These are phyloP conservation scores for Moringa oleifera DNA, from an alignment of 345 rosid genomes.

Conservation along the genomic window DNA sequence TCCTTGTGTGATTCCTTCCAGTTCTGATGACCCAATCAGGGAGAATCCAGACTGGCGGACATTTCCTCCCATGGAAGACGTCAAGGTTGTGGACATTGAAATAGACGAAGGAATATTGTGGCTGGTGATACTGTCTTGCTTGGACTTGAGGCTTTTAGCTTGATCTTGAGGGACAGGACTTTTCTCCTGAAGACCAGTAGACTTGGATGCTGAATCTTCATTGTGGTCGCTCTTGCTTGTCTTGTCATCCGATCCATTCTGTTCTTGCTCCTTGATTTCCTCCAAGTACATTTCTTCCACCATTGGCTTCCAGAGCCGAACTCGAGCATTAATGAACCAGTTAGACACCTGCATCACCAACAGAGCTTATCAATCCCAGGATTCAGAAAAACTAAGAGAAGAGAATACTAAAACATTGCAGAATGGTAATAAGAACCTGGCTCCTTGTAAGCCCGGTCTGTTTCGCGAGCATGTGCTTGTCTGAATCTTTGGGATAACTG, in stretches of 20 bases:
- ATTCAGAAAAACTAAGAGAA: not conserved
- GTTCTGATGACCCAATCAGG: slow-evolving; percentile 57
- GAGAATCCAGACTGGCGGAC: slow-evolving; percentile 50
- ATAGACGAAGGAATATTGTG: slow-evolving; percentile 31
- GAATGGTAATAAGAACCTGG: slow-evolving; percentile 41
- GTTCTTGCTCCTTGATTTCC: slow-evolving; percentile 78
- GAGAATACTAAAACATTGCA: not conserved
- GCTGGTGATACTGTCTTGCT: slow-evolving; percentile 25
- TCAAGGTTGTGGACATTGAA: slow-evolving; percentile 41
- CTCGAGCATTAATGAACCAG: slow-evolving; percentile 99
- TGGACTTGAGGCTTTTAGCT: slow-evolving; percentile 29
- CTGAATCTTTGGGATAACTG: slow-evolving; percentile 96
- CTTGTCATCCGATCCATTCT: slow-evolving; percentile 55
- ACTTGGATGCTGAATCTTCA: slow-evolving; percentile 59
- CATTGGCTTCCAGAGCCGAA: slow-evolving; percentile 99
- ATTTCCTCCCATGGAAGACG: slow-evolving; percentile 41
- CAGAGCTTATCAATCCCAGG: not conserved
- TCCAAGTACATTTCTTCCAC: slow-evolving; percentile 97
- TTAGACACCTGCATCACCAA: slow-evolving; percentile 68
- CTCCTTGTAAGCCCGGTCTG: slow-evolving; percentile 95
- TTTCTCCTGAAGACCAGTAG: slow-evolving; percentile 46
- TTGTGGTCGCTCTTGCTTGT: slow-evolving; percentile 51
- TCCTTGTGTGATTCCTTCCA: slow-evolving; percentile 68
- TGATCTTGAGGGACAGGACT: slow-evolving; percentile 28
- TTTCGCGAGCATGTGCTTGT: slow-evolving; percentile 87